A percentile compares a stretch with the other conserved stretches of the same genome.
These are phyloP conservation scores for Panaeolus cyanescens DNA, from an alignment of 768 basidiomycete genomes.

Conservation along the genomic window DNA sequence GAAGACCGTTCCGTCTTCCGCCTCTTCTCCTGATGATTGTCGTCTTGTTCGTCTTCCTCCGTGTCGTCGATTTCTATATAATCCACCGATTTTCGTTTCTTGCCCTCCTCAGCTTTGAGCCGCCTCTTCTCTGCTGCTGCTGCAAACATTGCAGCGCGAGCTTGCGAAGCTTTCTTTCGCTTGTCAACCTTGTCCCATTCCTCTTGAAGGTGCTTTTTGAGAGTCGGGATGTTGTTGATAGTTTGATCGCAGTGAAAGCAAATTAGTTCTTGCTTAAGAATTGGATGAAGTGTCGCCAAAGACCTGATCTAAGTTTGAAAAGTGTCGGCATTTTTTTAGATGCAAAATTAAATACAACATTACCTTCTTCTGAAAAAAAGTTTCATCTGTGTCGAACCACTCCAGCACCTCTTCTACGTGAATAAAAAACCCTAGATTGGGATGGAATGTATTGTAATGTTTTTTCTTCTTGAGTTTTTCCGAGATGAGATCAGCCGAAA, in stretches of 20 bases:
- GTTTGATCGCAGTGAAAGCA: conserved; percentile 72
- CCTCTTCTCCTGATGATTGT: neutral
- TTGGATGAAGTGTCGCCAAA: conserved; percentile 46
- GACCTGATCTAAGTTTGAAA: conserved; percentile 42
- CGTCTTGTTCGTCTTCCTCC: neutral
- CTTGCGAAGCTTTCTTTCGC: conserved; percentile 40
- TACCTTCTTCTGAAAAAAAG: conserved; percentile 41
- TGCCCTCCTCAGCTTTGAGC: neutral
- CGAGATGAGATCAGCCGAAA: conserved; percentile 77
- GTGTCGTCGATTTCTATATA: neutral
- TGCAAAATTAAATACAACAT: neutral
- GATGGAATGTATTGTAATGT: conserved; percentile 92
- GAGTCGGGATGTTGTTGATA: conserved; percentile 70
- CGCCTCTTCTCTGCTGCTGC: neutral
- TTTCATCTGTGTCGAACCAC: conserved; percentile 74
- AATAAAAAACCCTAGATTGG: conserved; percentile 81
- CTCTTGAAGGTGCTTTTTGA: conserved; percentile 75
- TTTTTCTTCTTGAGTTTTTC: conserved; percentile 80
- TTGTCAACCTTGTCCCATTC: conserved; percentile 62
- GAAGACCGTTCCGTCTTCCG: neutral
- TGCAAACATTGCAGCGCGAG: conserved; percentile 26
- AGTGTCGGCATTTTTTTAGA: neutral
- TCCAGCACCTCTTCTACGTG: conserved; percentile 74
- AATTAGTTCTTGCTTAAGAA: conserved; percentile 65
- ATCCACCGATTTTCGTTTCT: neutral